Percentiles rank a stretch among this genome's conserved stretches.
Conservation (phyloP, 2,329 filamentous ascomycete genomes). For the Alternaria gansuensis region DNA sequence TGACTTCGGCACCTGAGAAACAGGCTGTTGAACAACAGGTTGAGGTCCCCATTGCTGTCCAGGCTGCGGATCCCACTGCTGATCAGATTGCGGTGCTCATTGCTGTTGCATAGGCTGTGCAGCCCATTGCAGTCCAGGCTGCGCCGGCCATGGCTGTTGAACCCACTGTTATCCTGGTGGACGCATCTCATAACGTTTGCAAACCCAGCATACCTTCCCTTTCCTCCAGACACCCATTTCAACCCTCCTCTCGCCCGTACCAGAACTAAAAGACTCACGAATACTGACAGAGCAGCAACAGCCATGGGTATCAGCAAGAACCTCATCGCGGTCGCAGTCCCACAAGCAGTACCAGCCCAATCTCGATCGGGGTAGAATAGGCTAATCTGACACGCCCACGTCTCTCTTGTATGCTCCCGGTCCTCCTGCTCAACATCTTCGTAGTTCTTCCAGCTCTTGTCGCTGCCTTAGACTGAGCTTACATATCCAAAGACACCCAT, state of each 20-base stretch:
- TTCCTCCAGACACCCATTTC: slow-evolving; percentile 41
- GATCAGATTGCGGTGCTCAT: slow-evolving; percentile 20
- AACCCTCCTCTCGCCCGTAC: slow-evolving; percentile 38
- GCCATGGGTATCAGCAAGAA: slow-evolving; percentile 39
- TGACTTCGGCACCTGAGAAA: slow-evolving; percentile 9
- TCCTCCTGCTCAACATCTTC: slow-evolving; percentile 27
- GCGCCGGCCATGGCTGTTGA: slow-evolving; percentile 4
- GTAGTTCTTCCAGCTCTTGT: slow-evolving; percentile 29
- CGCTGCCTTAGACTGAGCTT: slow-evolving; percentile 30
- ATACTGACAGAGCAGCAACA: slow-evolving; percentile 28
- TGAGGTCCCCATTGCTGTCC: slow-evolving; percentile 5
- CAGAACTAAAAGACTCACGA: slow-evolving; percentile 34
- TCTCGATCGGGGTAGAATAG: slow-evolving; percentile 25
- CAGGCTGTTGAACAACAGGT: slow-evolving; percentile 1
- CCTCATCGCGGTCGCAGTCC: slow-evolving; percentile 36
- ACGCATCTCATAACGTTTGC: slow-evolving; percentile 37
- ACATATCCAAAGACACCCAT: slow-evolving; percentile 35
- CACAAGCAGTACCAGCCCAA: slow-evolving; percentile 41
- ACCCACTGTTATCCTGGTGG: slow-evolving; percentile 5
- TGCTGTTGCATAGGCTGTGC: slow-evolving; percentile 18
- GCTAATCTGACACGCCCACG: slow-evolving; percentile 41
- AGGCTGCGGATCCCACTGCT: slow-evolving; percentile 13
- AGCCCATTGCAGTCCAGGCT: slow-evolving; percentile 18
- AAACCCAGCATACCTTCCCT: slow-evolving; percentile 43
- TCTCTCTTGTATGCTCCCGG: slow-evolving; percentile 37